These are phyloP conservation scores for Fusarium sterilihyphosum DNA, from an alignment of 2,329 filamentous ascomycete genomes.

Conservation along the genomic window DNA sequence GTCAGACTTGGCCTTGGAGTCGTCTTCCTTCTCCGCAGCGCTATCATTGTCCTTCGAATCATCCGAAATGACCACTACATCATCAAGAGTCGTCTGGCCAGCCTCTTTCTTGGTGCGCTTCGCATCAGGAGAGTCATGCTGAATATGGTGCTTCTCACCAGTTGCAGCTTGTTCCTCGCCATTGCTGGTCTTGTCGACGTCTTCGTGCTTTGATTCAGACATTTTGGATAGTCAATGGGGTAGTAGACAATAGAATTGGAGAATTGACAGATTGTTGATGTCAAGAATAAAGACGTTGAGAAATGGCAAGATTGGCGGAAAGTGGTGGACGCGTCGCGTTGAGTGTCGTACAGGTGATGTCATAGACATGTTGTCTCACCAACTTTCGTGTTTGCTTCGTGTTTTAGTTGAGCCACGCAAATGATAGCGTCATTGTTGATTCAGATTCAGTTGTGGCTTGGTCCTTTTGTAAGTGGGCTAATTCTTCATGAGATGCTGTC, in stretches of 20 bases:
- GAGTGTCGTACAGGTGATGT: conserved; percentile 38
- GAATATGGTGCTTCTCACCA: conserved; percentile 45
- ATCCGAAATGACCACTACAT: conserved; percentile 12
- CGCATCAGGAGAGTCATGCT: conserved; percentile 38
- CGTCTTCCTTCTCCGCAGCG: conserved; percentile 2
- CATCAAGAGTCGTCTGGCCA: conserved; percentile 38
- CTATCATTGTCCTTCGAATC: background rate
- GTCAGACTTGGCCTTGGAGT: background rate
- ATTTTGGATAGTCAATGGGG: conserved; percentile 9
- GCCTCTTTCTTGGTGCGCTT: conserved; percentile 43
- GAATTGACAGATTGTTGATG: background rate
- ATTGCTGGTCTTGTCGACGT: conserved; percentile 9
- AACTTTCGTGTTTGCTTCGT: conserved; percentile 19
- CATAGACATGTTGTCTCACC: conserved; percentile 29
- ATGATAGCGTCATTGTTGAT: background rate
- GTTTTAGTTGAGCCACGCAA: conserved; percentile 12
- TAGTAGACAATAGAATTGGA: background rate
- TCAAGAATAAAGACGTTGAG: background rate
- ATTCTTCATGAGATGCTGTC: conserved; percentile 20
- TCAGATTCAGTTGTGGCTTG: background rate
- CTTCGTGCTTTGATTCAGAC: conserved; percentile 13
- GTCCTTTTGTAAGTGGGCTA: background rate
- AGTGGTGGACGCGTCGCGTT: conserved; percentile 26
- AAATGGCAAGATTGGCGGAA: background rate
- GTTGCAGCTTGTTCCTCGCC: conserved; percentile 15